phyloP scores from a whole-genome alignment of 257 asterid genomes.

The Nicotiana paniculata region DNA sequence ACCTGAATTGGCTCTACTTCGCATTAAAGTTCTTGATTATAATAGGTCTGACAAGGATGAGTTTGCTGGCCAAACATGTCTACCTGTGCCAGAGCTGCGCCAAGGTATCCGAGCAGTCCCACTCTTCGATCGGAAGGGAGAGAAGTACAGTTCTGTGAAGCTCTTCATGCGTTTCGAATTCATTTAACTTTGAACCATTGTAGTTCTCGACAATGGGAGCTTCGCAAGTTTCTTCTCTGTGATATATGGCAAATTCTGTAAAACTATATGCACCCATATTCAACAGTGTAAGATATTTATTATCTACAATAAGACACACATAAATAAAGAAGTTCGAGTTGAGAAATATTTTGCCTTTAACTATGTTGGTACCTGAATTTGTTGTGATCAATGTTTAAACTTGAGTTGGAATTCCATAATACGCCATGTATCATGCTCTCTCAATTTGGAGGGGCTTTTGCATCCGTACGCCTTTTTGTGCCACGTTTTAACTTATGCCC shows the following conservation, averaged over 20 bases:
- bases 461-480: too few species aligned
- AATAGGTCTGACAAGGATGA: slow-evolving; percentile 86
- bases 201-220: background rate
- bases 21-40: slow-evolving; percentile 73
- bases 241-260: background rate
- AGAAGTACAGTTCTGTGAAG: slow-evolving; percentile 47
- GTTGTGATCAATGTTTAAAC: too few species aligned
- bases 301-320: background rate
- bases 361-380: too few species aligned
- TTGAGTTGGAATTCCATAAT: too few species aligned
- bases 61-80: slow-evolving; percentile 78
- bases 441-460: too few species aligned
- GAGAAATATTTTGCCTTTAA: too few species aligned
- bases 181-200: slow-evolving; percentile 20
- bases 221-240: background rate
- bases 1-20: slow-evolving; percentile 76
- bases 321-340: too few species aligned
- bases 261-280: background rate
- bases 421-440: too few species aligned
- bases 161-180: slow-evolving; percentile 78
- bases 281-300: background rate
- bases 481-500: too few species aligned
- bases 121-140: slow-evolving; percentile 52
- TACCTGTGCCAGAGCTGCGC: slow-evolving; percentile 66
- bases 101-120: slow-evolving; percentile 78